Evolutionary conservation across 495 filamentous ascomycete species (phyloP).

Genomic region (Hypoxylon cercidicola): DNA sequence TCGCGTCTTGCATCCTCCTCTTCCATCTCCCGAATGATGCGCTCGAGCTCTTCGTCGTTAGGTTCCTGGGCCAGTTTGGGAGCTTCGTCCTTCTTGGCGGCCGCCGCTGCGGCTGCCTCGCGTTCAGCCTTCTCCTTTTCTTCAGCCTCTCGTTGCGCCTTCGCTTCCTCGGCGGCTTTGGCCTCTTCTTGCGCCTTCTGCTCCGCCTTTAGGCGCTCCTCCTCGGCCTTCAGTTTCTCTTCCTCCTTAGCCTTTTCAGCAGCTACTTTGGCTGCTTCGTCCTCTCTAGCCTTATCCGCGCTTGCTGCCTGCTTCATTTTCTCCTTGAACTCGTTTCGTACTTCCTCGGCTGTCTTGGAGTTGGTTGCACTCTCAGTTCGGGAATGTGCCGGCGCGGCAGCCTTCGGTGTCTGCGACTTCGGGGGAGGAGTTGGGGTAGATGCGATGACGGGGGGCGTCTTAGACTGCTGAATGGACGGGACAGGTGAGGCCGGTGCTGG

Average conservation of each 20-base stretch:
- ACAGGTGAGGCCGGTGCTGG: conserved; percentile 58
- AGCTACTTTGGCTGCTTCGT: conserved; percentile 56
- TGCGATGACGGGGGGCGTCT: conserved; percentile 63
- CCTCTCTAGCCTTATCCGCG: conserved; percentile 54
- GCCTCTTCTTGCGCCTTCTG: conserved; percentile 76
- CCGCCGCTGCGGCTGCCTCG: conserved; percentile 54
- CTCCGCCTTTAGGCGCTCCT: conserved; percentile 43
- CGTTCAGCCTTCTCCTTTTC: conserved; percentile 57
- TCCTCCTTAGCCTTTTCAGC: conserved; percentile 47
- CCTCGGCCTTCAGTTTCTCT: too few relatives aligned
- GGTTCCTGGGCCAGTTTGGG: conserved; percentile 50
- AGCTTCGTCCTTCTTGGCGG: conserved; percentile 54
- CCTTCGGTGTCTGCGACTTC: conserved; percentile 54
- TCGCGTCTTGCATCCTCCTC: conserved; percentile 63
- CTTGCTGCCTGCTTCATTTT: conserved; percentile 57
- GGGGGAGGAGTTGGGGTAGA: conserved; percentile 65
- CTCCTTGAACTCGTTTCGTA: conserved; percentile 62
- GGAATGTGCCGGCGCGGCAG: conserved; percentile 54
- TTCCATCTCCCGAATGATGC: conserved; percentile 63
- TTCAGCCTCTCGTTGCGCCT: conserved; percentile 65
- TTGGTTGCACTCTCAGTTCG: conserved; percentile 58
- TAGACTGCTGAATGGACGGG: conserved; percentile 59
- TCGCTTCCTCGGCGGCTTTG: conserved; percentile 72
- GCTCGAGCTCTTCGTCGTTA: conserved; percentile 55
- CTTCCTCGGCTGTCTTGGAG: conserved; percentile 60